These are phyloP conservation scores for Komagataella ulmi DNA, from an alignment of 805 yeast species.

Conservation along the genomic window DNA sequence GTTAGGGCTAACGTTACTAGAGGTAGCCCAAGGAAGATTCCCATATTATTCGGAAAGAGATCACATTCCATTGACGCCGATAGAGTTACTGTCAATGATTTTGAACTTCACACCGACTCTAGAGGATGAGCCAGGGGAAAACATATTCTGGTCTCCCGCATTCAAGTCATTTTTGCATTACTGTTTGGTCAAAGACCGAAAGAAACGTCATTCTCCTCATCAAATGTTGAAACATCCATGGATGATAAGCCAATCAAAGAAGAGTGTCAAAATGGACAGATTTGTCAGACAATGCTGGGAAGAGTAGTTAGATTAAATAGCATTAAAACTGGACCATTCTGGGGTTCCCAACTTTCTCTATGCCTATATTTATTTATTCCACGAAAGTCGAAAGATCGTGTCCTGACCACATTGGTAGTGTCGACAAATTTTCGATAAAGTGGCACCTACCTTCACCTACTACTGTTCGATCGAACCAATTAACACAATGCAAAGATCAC, in stretches of 20 bases:
- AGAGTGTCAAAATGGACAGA: slow-evolving; percentile 73
- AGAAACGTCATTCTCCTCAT: slow-evolving; percentile 79
- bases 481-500: slow-evolving; percentile 1
- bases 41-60: slow-evolving; percentile 41
- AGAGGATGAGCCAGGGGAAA: slow-evolving; percentile 62
- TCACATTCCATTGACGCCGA: slow-evolving; percentile 54
- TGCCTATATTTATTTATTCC: not conserved
- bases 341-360: too few relatives aligned
- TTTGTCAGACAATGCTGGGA: slow-evolving; percentile 71
- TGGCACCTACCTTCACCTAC: not conserved
- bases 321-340: not conserved
- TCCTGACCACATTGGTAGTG: not conserved
- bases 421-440: not conserved
- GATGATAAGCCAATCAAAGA: slow-evolving; percentile 65
- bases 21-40: slow-evolving; percentile 85
- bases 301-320: not conserved
- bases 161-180: slow-evolving; percentile 74
- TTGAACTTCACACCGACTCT: slow-evolving; percentile 73
- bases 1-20: slow-evolving; percentile 78
- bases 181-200: slow-evolving; percentile 70
- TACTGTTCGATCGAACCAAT: not conserved
- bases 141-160: slow-evolving; percentile 68
- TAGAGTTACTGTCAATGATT: slow-evolving; percentile 72
- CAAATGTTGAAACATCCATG: slow-evolving; percentile 93
- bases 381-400: not conserved